Evolutionary conservation across 305 asterid genomes (phyloP), one percentile per base, ranked within the genome.

Genomic region (Striga hermonthica): DNA sequence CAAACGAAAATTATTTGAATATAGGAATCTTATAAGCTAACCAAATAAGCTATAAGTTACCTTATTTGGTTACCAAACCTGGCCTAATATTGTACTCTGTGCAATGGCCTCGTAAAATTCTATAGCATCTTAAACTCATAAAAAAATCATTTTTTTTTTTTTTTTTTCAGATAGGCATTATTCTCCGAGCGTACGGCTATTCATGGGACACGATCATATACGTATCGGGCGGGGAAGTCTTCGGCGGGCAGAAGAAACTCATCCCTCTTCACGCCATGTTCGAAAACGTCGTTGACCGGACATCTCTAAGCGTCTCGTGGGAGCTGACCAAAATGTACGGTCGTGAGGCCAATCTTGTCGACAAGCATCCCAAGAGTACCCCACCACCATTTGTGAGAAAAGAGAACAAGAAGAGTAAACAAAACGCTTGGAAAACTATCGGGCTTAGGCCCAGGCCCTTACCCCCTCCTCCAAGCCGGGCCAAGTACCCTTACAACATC

Each of bases 241-340:
- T 93, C 70, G 99, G 99, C 9, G 99, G 98, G 61, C 90, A 87
- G 74, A 90, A 93, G 83, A 86, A 93, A 72, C 79, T 88, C 70
- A 88, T 87, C 61, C 97, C 98, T n/a, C 91, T 93, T 35, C 96
- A 90, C 37, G 86, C 97, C 1, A 88, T 90, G 94, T 93, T 93
- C 52, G 99, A 93, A 70, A 93, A 93, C 22, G 96, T 93, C 9
- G 91, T 90, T 7, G 97, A 93, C 69, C 73, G 96, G 57, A 93
- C 99, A 12, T 93, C 95, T 64, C 75, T 92, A 72, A 87, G 85
- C 82, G 68, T 90, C 70, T 78, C 86, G 4, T 79, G 86, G 91
- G 97, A 93, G 79, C 72, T 84, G 69, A 81, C 75, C 73, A 82
- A 72, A 80, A 72, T 93, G 79, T 93, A 93, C 7, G 97, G 99